A percentile compares a stretch with the other conserved stretches of the same genome.
Conservation (phyloP, 495 filamentous ascomycete species). For the Penicillium coffeae region DNA sequence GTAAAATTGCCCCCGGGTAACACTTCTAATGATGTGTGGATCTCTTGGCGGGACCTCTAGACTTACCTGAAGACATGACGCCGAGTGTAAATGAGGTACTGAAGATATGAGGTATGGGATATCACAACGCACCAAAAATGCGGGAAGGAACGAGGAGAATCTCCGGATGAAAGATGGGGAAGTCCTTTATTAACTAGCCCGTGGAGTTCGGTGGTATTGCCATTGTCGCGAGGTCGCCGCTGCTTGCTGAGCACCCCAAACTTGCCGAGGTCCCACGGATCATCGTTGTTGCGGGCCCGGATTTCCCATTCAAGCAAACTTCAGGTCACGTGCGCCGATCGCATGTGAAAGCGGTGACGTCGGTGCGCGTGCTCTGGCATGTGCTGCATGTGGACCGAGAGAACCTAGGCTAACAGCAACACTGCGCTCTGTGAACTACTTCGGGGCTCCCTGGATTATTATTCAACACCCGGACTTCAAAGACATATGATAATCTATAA, state of each 20-base stretch:
- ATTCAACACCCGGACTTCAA: no score
- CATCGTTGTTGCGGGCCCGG: conserved; percentile 30
- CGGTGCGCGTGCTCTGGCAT: not conserved
- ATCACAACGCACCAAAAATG: conserved; percentile 9
- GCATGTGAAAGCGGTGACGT: not conserved
- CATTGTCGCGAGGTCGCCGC: conserved; percentile 27
- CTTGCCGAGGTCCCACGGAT: conserved; percentile 38
- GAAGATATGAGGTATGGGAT: conserved; percentile 8
- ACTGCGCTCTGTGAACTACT: not conserved
- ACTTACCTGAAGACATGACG: conserved; percentile 45
- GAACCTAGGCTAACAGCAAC: not conserved
- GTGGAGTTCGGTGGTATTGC: conserved; percentile 28
- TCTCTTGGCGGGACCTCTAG: not conserved
- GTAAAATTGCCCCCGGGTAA: not conserved
- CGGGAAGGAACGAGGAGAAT: not conserved
- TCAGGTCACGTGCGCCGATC: not conserved
- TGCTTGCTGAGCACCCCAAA: conserved; percentile 20
- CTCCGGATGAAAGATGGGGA: conserved; percentile 8
- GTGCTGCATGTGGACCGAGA: not conserved
- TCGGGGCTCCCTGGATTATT: not conserved
- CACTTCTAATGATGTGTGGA: not conserved
- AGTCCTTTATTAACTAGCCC: conserved; percentile 24
- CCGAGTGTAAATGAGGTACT: conserved; percentile 20
- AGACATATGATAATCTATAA: no score
- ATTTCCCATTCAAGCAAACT: conserved; percentile 15